Evolutionary conservation across 371 early-diverging fungal genomes (phyloP).

Genomic region (Lichtheimia ornata): DNA sequence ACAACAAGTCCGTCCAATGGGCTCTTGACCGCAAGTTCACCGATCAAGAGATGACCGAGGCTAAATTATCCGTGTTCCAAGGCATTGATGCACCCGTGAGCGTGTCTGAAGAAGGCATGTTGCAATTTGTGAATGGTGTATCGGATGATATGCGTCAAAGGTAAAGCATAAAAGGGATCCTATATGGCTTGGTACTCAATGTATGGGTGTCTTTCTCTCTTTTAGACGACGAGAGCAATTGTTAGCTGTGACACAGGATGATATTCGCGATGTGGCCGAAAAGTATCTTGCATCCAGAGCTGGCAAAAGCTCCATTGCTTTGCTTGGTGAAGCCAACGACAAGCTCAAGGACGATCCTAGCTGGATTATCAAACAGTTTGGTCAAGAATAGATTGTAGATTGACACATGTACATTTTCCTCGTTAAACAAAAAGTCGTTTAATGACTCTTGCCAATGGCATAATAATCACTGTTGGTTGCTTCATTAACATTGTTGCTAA

Average conservation of each 20-base stretch:
- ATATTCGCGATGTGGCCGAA: constrained; percentile 73
- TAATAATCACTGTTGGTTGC: no score
- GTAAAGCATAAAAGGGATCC: constrained; percentile 33
- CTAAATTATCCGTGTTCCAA: constrained; percentile 90
- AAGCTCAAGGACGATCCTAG: constrained; percentile 28
- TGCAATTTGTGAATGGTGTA: constrained; percentile 74
- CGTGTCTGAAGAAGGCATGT: constrained; percentile 85
- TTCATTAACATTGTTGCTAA: no score
- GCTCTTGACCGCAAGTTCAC: constrained; percentile 51
- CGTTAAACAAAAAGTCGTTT: no score
- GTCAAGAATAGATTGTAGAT: constrained; percentile 4
- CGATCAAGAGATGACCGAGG: constrained; percentile 81
- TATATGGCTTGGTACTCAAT: constrained; percentile 7
- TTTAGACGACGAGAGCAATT: constrained; percentile 76
- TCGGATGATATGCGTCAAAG: constrained; percentile 86
- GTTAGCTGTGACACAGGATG: constrained; percentile 67
- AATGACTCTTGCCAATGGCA: no score
- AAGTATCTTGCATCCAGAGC: constrained; percentile 20
- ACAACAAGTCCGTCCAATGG: constrained; percentile 68
- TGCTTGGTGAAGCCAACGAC: constrained; percentile 47
- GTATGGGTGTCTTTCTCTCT: constrained; percentile 7
- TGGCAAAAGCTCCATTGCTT: constrained; percentile 26
- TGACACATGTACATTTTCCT: no score
- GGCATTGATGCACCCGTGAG: constrained; percentile 83
- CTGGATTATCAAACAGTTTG: constrained; percentile 40